Conservation (phyloP, 2,329 filamentous ascomycete genomes). For the Nigrograna mackinnonii region DNA sequence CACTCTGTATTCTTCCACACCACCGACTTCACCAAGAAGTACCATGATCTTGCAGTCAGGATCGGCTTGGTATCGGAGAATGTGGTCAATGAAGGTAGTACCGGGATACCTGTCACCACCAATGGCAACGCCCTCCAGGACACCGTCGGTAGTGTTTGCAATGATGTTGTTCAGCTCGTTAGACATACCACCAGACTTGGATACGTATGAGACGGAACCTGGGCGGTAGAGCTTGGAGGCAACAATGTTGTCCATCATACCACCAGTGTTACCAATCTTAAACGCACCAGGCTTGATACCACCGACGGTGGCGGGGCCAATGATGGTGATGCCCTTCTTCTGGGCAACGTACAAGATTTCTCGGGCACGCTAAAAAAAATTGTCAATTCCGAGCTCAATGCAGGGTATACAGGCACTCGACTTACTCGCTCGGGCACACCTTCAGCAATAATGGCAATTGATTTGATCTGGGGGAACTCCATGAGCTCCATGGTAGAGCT, state of each 20-base stretch:
- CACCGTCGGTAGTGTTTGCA: conserved; percentile 92
- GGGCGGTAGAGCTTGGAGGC: conserved; percentile 99
- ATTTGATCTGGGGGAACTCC: conserved; percentile 95
- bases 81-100: conserved; percentile 98
- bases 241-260: conserved; percentile 99
- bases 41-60: conserved; percentile 97
- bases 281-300: conserved; percentile 99
- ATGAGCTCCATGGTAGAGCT: conserved; percentile 98
- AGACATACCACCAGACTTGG: conserved; percentile 99
- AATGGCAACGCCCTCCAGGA: conserved; percentile 98
- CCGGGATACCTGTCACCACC: conserved; percentile 98
- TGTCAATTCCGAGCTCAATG: no score
- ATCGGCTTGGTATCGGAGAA: conserved; percentile 94
- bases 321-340: conserved; percentile 99
- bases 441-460: conserved; percentile 98
- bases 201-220: conserved; percentile 98
- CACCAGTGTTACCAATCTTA: conserved; percentile 99
- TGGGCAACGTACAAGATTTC: conserved; percentile 96
- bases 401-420: no score
- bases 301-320: conserved; percentile 96
- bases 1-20: conserved; percentile 99
- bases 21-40: conserved; percentile 96
- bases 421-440: conserved; percentile 96
- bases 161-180: conserved; percentile 99
- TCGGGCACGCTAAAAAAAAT: conserved; percentile 78